A percentile compares a stretch with the other conserved stretches of the same genome.
Conservation (phyloP, 2,329 filamentous ascomycete species). For the Mycosphaerelloides madeirae region DNA sequence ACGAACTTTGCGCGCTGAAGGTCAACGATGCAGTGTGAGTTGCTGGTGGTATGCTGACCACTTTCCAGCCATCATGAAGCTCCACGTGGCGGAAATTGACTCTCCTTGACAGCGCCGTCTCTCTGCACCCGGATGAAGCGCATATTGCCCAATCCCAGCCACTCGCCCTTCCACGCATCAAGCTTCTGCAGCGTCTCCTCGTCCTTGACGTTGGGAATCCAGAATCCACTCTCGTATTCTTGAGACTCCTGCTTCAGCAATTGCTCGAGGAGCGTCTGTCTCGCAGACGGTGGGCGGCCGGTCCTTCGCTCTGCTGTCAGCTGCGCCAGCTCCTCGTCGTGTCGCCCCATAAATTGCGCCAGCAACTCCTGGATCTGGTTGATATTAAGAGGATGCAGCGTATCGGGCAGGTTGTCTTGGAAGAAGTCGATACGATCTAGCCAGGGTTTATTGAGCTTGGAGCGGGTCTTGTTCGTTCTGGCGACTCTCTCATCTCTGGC, state of each 20-base stretch:
- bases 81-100: constrained; percentile 68
- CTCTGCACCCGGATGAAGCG: constrained; percentile 71
- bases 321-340: constrained; percentile 65
- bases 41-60: too few species aligned
- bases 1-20: too few species aligned
- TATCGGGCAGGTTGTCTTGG: constrained; percentile 43
- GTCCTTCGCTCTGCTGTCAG: constrained; percentile 67
- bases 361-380: constrained; percentile 53
- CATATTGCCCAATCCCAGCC: constrained; percentile 71
- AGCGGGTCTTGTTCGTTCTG: constrained; percentile 63
- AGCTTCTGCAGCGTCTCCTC: constrained; percentile 62
- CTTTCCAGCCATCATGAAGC: constrained; percentile 26
- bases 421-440: constrained; percentile 63
- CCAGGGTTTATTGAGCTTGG: constrained; percentile 67
- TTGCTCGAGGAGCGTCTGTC: constrained; percentile 71
- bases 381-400: constrained; percentile 47
- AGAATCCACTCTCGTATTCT: constrained; percentile 80
- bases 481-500: constrained; percentile 78
- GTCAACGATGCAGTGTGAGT: too few species aligned
- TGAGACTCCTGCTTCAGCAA: constrained; percentile 66
- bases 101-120: constrained; percentile 60
- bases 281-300: constrained; percentile 71
- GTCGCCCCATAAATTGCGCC: constrained; percentile 50
- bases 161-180: constrained; percentile 74
- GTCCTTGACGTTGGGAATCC: constrained; percentile 74